A percentile compares a stretch with the other conserved stretches of the same genome.
Evolutionary conservation across 148 eudicot species (phyloP).

Genomic region (Beta vulgaris): DNA sequence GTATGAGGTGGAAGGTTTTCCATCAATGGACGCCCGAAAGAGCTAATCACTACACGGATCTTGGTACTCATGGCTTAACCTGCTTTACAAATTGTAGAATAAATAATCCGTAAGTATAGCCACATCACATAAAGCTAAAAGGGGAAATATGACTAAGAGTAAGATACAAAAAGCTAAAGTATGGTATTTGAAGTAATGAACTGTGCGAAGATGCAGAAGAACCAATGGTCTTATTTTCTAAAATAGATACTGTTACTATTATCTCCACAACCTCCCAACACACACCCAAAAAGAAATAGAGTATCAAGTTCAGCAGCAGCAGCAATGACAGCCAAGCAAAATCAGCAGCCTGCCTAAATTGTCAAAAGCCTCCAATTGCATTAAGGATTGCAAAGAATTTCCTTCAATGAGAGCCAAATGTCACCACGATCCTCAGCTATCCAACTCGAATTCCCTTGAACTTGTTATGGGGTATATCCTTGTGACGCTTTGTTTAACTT

Average conservation of each 20-base stretch:
- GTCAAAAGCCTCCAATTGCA: slow-evolving; percentile 11
- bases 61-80: slow-evolving; percentile 32
- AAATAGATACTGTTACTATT: no score
- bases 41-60: slow-evolving; percentile 30
- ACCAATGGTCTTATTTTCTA: no score
- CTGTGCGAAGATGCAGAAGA: no score
- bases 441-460: no score
- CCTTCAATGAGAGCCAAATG: no score
- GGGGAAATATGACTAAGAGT: neutral
- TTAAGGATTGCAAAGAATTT: no score
- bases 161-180: neutral
- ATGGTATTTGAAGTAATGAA: neutral
- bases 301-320: neutral
- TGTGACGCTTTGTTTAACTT: no score
- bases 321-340: neutral
- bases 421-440: no score
- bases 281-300: neutral
- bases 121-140: neutral
- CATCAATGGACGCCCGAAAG: slow-evolving; percentile 22
- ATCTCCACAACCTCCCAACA: neutral
- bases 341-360: neutral
- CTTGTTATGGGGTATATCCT: no score
- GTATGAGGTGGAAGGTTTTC: slow-evolving; percentile 31
- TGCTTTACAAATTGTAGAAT: slow-evolving; percentile 9
- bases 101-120: neutral